phyloP scores from a whole-genome alignment of 768 basidiomycete genomes.

The Mycena pura region DNA sequence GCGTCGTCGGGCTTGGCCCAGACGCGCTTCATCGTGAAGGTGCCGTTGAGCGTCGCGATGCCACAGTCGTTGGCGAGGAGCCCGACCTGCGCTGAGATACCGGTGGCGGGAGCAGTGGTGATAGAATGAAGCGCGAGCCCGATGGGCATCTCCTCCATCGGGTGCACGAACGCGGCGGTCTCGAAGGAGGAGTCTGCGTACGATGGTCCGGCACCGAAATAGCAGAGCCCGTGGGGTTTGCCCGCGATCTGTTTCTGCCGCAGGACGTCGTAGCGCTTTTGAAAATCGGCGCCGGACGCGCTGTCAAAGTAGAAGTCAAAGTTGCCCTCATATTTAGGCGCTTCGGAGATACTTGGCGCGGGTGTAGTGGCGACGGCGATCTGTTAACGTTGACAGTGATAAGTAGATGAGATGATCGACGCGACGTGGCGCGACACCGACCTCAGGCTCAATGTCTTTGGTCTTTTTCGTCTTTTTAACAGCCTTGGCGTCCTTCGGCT shows the following conservation, averaged over 20 bases:
- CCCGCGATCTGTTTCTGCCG: neutral
- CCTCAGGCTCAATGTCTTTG: neutral
- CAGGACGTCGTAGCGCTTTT: neutral
- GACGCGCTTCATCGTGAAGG: neutral
- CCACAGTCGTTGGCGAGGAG: neutral
- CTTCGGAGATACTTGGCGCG: neutral
- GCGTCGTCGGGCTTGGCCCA: conserved; percentile 1
- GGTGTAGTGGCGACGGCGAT: neutral
- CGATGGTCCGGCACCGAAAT: neutral
- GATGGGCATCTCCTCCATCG: neutral
- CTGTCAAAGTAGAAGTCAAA: conserved; percentile 7
- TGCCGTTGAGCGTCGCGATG: neutral
- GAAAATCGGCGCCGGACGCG: neutral
- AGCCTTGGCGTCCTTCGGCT: neutral
- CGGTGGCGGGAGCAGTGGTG: neutral
- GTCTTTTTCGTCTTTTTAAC: neutral
- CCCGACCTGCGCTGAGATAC: neutral
- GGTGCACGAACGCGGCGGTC: neutral
- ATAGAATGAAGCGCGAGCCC: neutral
- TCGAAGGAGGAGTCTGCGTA: neutral
- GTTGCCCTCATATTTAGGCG: neutral
- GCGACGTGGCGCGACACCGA: neutral
- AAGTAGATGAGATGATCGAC: neutral
- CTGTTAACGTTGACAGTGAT: neutral
- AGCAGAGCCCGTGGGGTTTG: neutral